Conservation (phyloP, 352 stramenopile genomes). For the Pythium plurisporium region DNA sequence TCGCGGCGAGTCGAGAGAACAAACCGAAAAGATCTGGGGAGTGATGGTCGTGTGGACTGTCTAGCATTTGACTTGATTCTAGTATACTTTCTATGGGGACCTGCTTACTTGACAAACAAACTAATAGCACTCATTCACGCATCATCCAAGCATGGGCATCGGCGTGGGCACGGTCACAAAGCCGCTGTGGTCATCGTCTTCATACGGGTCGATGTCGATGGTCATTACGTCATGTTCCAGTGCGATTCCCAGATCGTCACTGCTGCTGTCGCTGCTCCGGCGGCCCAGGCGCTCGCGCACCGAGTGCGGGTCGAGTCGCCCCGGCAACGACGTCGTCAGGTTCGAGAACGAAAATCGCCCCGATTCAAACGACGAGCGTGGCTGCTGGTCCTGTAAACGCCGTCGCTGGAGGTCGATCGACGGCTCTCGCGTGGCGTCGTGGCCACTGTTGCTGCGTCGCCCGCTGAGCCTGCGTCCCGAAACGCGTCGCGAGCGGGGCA, state of each 20-base stretch:
- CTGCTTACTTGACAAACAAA: too few relatives aligned
- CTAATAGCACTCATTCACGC: too few relatives aligned
- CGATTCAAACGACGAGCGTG: conserved; percentile 6
- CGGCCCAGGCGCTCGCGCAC: conserved; percentile 15
- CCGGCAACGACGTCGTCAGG: conserved; percentile 6
- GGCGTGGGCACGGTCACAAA: conserved; percentile 8
- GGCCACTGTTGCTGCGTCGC: neutral
- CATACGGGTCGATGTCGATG: conserved; percentile 25
- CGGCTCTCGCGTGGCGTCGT: neutral
- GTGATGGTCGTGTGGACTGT: conserved; percentile 8
- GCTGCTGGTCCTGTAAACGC: neutral
- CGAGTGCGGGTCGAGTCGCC: conserved; percentile 13
- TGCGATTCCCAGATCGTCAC: neutral
- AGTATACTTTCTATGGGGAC: conserved; percentile 5
- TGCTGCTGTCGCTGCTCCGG: conserved; percentile 14
- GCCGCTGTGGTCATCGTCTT: neutral
- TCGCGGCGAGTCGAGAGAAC: too few relatives aligned
- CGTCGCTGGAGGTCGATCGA: neutral
- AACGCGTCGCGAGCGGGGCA: neutral
- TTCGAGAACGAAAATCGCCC: neutral
- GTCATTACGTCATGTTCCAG: conserved; percentile 19
- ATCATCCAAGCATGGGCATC: conserved; percentile 17
- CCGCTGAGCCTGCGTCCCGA: neutral
- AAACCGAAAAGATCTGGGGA: conserved; percentile 1
- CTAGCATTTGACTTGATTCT: conserved; percentile 5